Conservation (phyloP, 495 filamentous ascomycete genomes). For the Daldinia grandis region DNA sequence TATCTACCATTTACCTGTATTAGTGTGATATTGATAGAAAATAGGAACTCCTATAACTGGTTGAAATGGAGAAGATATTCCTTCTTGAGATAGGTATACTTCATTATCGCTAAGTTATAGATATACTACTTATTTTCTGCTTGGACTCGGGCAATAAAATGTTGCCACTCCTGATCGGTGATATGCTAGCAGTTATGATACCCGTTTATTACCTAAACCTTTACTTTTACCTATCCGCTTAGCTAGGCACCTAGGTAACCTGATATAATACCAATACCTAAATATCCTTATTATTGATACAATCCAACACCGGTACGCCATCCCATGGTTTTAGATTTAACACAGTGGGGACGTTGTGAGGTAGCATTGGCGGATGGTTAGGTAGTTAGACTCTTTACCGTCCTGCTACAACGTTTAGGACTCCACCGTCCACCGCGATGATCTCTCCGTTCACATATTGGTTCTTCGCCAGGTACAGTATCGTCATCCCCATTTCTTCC, state of each 20-base stretch:
- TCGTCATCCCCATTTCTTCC: slow-evolving; percentile 66
- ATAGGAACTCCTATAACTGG: too few species aligned
- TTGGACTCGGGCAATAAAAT: too few species aligned
- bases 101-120: too few species aligned
- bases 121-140: too few species aligned
- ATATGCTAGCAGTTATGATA: too few species aligned
- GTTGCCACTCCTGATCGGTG: too few species aligned
- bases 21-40: background rate
- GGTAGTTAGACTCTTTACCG: slow-evolving; percentile 14
- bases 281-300: too few species aligned
- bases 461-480: slow-evolving; percentile 66
- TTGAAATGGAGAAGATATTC: too few species aligned
- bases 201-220: background rate
- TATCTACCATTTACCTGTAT: background rate
- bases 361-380: background rate
- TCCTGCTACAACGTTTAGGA: slow-evolving; percentile 51
- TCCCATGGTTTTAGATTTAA: background rate
- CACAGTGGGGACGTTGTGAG: background rate
- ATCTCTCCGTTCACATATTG: slow-evolving; percentile 69
- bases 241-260: background rate
- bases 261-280: background rate
- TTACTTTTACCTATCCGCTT: background rate
- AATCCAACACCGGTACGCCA: background rate
- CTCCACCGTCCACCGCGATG: slow-evolving; percentile 67
- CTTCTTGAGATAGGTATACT: too few species aligned